Evolutionary conservation across 139 green algal species (phyloP).

Genomic region (Chara braunii): DNA sequence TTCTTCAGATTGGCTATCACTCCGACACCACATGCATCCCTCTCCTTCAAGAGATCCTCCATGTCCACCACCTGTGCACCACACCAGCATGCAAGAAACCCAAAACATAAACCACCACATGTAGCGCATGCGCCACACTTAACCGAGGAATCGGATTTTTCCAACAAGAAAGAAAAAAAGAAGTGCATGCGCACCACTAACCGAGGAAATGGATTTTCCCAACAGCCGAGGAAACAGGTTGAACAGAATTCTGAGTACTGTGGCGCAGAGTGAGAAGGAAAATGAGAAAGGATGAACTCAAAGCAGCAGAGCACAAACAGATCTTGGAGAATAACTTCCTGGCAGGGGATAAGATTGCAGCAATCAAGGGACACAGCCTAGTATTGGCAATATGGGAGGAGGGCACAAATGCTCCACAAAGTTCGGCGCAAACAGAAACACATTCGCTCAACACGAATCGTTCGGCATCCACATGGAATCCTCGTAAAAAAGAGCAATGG

Average conservation of each 20-base stretch:
- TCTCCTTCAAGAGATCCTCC: conserved; percentile 84
- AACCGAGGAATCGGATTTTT: neutral
- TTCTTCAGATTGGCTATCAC: conserved; percentile 91
- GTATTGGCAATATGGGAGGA: too few relatives aligned
- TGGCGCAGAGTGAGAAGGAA: too few relatives aligned
- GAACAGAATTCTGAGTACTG: neutral
- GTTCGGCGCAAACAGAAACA: too few relatives aligned
- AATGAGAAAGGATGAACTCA: too few relatives aligned
- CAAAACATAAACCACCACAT: neutral
- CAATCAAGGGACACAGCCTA: too few relatives aligned
- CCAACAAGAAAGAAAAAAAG: neutral
- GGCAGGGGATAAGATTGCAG: too few relatives aligned
- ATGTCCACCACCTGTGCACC: conserved; percentile 62
- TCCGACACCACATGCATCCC: conserved; percentile 91
- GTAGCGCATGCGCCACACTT: neutral
- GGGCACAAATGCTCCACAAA: too few relatives aligned
- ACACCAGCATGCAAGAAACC: neutral
- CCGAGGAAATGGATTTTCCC: neutral
- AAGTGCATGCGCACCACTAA: neutral
- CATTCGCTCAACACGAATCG: too few relatives aligned
- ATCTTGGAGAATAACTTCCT: too few relatives aligned
- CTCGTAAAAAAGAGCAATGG: too few relatives aligned
- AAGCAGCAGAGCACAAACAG: too few relatives aligned
- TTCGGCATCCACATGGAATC: too few relatives aligned
- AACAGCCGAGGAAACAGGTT: neutral